Evolutionary conservation across 1,284 basidiomycete species (phyloP).

Genomic region (Boletus sp.): DNA sequence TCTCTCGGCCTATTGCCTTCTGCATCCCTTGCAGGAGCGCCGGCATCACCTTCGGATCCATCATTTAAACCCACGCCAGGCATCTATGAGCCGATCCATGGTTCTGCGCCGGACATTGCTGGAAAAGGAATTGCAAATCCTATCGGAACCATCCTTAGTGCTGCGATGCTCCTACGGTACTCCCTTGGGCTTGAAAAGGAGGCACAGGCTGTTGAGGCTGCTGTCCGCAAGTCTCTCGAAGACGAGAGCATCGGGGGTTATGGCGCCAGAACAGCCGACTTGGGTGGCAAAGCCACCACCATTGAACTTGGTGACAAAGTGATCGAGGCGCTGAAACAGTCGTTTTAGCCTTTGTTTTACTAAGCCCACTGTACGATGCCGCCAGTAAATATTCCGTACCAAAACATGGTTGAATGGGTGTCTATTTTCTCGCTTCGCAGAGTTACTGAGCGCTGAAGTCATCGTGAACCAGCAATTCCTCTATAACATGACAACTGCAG

Average conservation of each 20-base stretch:
- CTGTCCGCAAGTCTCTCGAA: slow-evolving; percentile 89
- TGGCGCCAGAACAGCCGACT: slow-evolving; percentile 82
- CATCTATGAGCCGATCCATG: slow-evolving; percentile 95
- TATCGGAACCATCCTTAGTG: slow-evolving; percentile 94
- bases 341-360: slow-evolving; percentile 42
- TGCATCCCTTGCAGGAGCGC: slow-evolving; percentile 90
- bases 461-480: too few relatives aligned
- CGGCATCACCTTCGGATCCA: slow-evolving; percentile 63
- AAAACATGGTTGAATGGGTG: too few relatives aligned
- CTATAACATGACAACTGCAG: too few relatives aligned
- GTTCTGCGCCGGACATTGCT: slow-evolving; percentile 95
- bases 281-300: slow-evolving; percentile 78
- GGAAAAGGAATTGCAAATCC: slow-evolving; percentile 96
- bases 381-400: not conserved
- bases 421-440: not conserved
- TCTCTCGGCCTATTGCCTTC: slow-evolving; percentile 95
- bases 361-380: slow-evolving; percentile 1
- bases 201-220: slow-evolving; percentile 82
- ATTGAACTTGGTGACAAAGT: slow-evolving; percentile 83
- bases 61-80: slow-evolving; percentile 76
- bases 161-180: slow-evolving; percentile 92
- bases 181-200: slow-evolving; percentile 85
- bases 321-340: slow-evolving; percentile 67
- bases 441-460: not conserved
- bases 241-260: slow-evolving; percentile 65